Evolutionary conservation across 2,329 filamentous ascomycete genomes (phyloP), one percentile per base, ranked within the genome.

Genomic region (Lachnellula cervina): DNA sequence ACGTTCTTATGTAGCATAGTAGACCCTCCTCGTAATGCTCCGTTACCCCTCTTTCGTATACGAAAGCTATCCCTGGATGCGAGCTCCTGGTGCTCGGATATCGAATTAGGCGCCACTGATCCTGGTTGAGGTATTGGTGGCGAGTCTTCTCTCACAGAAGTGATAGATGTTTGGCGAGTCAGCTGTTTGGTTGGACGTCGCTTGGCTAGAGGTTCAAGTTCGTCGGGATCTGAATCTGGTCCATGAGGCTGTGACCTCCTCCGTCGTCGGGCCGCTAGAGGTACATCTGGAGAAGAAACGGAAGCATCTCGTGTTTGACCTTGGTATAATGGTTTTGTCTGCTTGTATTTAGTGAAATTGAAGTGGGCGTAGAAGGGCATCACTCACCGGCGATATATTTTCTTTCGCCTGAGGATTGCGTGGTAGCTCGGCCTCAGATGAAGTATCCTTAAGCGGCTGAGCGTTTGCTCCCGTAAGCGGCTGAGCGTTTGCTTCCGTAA

Each of bases 1-100:
- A 68, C 64, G 44, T 67, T 68, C 11, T 53, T 58, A 8, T 37
- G 44, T 4, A n/a, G 37, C 8, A 60, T 37, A n/a, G 45, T 50
- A n/a, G 46, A 49, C 16, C 56, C 55, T 51, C 66, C 65, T 25
- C 64, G 56, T 3, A 51, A 59, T 5, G 63, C 61, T 35, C 58
- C 58, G 59, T 56, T 53, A 23, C 61, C 52, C 56, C 58, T 32
- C 28, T 44, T 21, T 44, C n/a, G 19, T 14, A 44, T 44, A 19
- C 16, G 16, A n/a, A 42, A 42, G 16, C 6, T 19, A 17, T 42
- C 17, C 16, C 38, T 42, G 13, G 17, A 13, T 9, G 16, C 16
- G 25, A 13, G 42, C 42, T 56, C 55, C 28, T 32, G 28, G 28
- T 4, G 9, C 9, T 32, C 28, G 32, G 55, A 58, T 46, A 54